Evolutionary conservation across 2,329 filamentous ascomycete genomes (phyloP).

Genomic region (Elsinoe arachidis): DNA sequence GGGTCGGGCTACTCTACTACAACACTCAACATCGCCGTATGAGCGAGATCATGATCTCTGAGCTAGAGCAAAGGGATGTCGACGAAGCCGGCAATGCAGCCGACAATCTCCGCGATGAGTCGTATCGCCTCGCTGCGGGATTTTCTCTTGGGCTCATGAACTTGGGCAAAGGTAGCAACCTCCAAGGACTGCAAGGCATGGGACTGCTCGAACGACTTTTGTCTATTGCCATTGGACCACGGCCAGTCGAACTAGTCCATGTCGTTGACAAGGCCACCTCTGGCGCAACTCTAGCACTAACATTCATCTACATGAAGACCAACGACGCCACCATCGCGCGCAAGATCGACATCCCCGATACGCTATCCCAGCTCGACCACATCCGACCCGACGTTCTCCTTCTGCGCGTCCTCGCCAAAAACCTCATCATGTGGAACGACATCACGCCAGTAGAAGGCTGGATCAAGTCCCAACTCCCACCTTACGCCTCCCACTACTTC

Average conservation of each 20-base stretch:
- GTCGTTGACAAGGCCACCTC: conserved; percentile 87
- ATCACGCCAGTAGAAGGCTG: conserved; percentile 61
- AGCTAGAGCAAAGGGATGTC: conserved; percentile 80
- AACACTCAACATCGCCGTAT: conserved; percentile 94
- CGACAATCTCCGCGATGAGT: conserved; percentile 80
- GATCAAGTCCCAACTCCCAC: conserved; percentile 65
- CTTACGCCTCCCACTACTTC: conserved; percentile 39
- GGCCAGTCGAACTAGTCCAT: conserved; percentile 86
- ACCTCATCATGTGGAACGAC: conserved; percentile 85
- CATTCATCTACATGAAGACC: conserved; percentile 95
- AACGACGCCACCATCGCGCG: conserved; percentile 77
- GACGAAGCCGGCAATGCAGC: conserved; percentile 60
- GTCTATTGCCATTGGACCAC: conserved; percentile 74
- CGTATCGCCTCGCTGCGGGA: conserved; percentile 89
- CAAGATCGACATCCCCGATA: conserved; percentile 89
- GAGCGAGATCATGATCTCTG: conserved; percentile 98
- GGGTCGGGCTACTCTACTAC: conserved; percentile 87
- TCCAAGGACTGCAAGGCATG: conserved; percentile 90
- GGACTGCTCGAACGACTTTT: conserved; percentile 80
- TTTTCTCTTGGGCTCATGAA: conserved; percentile 94
- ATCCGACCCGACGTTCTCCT: conserved; percentile 88
- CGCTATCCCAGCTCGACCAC: conserved; percentile 86
- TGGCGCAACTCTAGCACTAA: conserved; percentile 82
- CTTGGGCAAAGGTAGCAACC: conserved; percentile 76
- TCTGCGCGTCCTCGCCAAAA: conserved; percentile 76